Evolutionary conservation across 129 eudicot species (phyloP), one percentile per base, ranked within the genome.

Genomic region (Silybum marianum): DNA sequence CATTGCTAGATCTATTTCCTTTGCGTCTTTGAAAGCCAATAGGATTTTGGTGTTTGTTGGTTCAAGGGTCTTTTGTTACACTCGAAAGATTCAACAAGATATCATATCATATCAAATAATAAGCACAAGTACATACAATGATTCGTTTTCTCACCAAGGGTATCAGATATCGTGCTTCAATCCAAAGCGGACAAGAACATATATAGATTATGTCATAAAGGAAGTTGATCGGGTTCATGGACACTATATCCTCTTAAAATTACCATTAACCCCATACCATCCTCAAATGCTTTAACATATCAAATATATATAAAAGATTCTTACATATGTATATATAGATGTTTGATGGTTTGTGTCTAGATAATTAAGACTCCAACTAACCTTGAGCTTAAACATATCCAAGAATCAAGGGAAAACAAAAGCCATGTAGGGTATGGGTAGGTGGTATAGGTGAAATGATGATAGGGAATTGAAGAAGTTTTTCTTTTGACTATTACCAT

Each of bases 361-460:
- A 0, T 51, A 51, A 38, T 6, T 38, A 38, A 6, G 7, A 16
- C 7, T 51, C 21, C 63, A 51, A 51, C 2, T 51, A 0, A 16
- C 5, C 8, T 51, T 51, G 7, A 14, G 19, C 62, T 48, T 48
- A 48, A 48, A 3, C 63, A n/a, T 58, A 5, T 58, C 66, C 66
- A 58, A 54, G 66, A 58, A 58, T 58, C 9, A 58, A 18, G 66
- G 23, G 23, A n/a, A 58, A 58, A 58, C 66, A 58, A n/a, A n/a
- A 58, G 23, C 23, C 23, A 58, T 58, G 66, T 58, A 58, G 63
- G 63, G 63, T 51, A 51, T 72, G 28, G 83, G 79, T 83, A 63
- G 83, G 79, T 72, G 13, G 62, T 42, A 78, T 63, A 72, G 86
- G 79, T 78, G 83, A 78, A 60, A 71, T 54, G 70, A 16, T 51